These are phyloP conservation scores for Vaccinium vitisidaea DNA, from an alignment of 148 eudicot species.

Conservation along the genomic window DNA sequence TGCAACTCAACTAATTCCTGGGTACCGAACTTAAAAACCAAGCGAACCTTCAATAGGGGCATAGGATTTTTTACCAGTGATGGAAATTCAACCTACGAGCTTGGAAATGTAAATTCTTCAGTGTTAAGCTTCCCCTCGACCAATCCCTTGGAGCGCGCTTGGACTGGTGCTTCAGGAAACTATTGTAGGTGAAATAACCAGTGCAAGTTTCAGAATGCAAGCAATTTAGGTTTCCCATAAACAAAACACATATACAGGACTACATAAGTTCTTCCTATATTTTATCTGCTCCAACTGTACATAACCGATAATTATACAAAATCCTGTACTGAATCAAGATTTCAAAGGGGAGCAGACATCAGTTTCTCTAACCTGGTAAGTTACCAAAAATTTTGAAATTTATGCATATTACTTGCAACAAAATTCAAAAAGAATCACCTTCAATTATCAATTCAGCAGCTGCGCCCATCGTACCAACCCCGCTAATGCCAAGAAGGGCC, in stretches of 20 bases:
- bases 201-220: neutral
- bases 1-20: neutral
- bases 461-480: constrained; percentile 65
- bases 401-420: constrained; percentile 22
- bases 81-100: neutral
- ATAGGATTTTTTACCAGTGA: neutral
- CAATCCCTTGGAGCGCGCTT: neutral
- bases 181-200: neutral
- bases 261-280: neutral
- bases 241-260: neutral
- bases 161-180: neutral
- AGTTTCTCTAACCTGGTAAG: constrained; percentile 3
- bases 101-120: neutral
- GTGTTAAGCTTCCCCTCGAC: neutral
- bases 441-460: constrained; percentile 84
- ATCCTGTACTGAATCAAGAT: neutral
- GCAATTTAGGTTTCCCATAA: neutral
- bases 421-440: constrained; percentile 19
- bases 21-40: neutral
- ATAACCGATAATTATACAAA: neutral
- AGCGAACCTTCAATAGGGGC: neutral
- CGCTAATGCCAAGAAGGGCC: constrained; percentile 59
- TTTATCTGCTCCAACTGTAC: neutral
- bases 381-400: constrained; percentile 14
- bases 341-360: neutral